Conservation (phyloP, 140 eudicot species). For the Senecio squalidus region DNA sequence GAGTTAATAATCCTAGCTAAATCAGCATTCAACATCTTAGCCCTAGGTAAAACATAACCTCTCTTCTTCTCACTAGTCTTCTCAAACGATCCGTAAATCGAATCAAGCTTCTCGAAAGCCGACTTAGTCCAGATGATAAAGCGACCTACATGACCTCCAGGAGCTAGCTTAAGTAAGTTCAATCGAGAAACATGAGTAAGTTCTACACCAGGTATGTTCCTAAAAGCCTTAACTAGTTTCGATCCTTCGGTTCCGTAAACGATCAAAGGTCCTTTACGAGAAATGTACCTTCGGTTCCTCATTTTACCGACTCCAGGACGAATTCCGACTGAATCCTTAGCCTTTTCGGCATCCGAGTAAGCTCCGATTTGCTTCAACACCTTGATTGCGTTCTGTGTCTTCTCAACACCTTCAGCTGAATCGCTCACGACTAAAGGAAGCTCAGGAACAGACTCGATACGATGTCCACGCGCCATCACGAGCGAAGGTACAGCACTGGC, state of each 20-base stretch:
- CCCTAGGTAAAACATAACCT: conserved; percentile 77
- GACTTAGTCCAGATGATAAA: conserved; percentile 84
- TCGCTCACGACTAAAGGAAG: conserved; percentile 69
- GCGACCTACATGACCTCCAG: conserved; percentile 90
- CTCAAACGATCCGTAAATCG: conserved; percentile 76
- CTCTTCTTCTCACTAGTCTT: conserved; percentile 72
- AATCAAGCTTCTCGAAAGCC: conserved; percentile 84
- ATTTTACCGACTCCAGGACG: conserved; percentile 84
- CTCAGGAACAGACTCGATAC: conserved; percentile 66
- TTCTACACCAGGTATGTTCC: conserved; percentile 87
- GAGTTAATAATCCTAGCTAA: conserved; percentile 79
- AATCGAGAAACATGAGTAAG: conserved; percentile 65
- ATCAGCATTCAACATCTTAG: conserved; percentile 92
- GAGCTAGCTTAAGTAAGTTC: conserved; percentile 68
- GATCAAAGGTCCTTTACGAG: conserved; percentile 63
- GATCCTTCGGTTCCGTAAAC: conserved; percentile 93
- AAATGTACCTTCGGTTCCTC: conserved; percentile 72
- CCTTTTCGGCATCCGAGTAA: conserved; percentile 71
- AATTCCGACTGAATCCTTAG: conserved; percentile 60
- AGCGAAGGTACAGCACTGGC: conserved; percentile 76
- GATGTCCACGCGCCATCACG: conserved; percentile 78
- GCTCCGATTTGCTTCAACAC: conserved; percentile 72
- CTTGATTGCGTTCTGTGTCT: conserved; percentile 56
- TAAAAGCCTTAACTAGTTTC: conserved; percentile 64
- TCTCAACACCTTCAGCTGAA: conserved; percentile 58